Percentiles rank a stretch among this genome's conserved stretches.
Conservation (phyloP, 345 rosid genomes). For the Citrus mangshanensis region DNA sequence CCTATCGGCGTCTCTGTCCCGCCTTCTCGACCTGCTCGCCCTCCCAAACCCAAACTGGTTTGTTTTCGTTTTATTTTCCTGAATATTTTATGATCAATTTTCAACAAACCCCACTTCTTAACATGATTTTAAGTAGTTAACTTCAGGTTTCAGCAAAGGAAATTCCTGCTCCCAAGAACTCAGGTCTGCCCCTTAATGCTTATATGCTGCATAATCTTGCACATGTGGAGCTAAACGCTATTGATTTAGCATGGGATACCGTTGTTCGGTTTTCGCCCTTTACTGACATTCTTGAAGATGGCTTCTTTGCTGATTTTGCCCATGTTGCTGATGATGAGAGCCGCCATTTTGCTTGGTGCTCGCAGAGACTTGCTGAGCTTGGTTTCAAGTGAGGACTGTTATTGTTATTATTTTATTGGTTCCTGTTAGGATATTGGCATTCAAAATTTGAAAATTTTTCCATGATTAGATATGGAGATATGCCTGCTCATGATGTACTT, state of each 20-base stretch:
- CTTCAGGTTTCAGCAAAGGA: slow-evolving; percentile 71
- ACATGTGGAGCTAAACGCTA: slow-evolving; percentile 93
- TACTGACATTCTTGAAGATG: slow-evolving; percentile 49
- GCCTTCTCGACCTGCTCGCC: slow-evolving; percentile 77
- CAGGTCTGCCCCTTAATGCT: slow-evolving; percentile 85
- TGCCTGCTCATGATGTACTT: slow-evolving; percentile 88
- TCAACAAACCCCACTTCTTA: neutral
- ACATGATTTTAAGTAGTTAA: neutral
- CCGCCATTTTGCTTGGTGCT: slow-evolving; percentile 93
- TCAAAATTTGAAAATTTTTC: neutral
- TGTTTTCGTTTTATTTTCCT: slow-evolving; percentile 7
- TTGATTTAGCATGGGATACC: slow-evolving; percentile 98
- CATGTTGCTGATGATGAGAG: slow-evolving; percentile 98
- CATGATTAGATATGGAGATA: slow-evolving; percentile 74
- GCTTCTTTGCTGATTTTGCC: slow-evolving; percentile 88
- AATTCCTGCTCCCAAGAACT: slow-evolving; percentile 66
- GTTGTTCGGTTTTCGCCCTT: slow-evolving; percentile 87
- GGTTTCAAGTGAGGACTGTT: slow-evolving; percentile 65
- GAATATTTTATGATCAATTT: neutral
- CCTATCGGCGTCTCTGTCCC: slow-evolving; percentile 57
- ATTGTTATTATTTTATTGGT: neutral
- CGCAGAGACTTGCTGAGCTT: slow-evolving; percentile 82
- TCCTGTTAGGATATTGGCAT: neutral
- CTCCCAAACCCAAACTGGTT: slow-evolving; percentile 66
- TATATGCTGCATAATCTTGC: slow-evolving; percentile 91